Conservation (phyloP, 2,329 filamentous ascomycete species). For the Ascochyta clinopodiicola region DNA sequence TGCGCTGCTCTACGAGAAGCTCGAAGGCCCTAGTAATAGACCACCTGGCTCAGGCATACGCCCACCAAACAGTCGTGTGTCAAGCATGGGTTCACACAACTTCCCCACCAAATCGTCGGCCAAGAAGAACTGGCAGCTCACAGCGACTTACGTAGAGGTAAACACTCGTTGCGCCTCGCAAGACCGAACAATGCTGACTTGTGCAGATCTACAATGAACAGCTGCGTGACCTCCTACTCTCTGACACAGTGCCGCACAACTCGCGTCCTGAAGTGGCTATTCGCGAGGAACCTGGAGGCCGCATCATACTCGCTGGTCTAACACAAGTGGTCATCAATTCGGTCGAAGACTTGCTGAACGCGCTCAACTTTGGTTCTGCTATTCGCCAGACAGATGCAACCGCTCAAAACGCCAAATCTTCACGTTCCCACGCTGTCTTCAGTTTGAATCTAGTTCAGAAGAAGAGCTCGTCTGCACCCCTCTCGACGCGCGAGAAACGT, state of each 20-base stretch:
- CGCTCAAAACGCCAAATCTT: constrained; percentile 96
- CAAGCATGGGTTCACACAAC: constrained; percentile 61
- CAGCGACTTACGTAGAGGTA: constrained; percentile 85
- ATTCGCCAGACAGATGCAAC: constrained; percentile 97
- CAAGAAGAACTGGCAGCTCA: constrained; percentile 88
- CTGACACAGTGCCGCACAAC: constrained; percentile 70
- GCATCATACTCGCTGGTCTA: constrained; percentile 90
- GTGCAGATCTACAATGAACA: constrained; percentile 94
- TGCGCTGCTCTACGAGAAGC: constrained; percentile 82
- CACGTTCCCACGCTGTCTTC: constrained; percentile 96
- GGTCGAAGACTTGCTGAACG: constrained; percentile 86
- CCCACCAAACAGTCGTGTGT: constrained; percentile 73
- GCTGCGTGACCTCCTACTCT: constrained; percentile 84
- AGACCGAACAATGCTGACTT: constrained; percentile 19
- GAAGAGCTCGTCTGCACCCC: constrained; percentile 62
- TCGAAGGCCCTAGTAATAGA: constrained; percentile 67
- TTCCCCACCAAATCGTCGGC: constrained; percentile 51
- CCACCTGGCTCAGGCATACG: constrained; percentile 78
- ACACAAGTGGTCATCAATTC: constrained; percentile 89
- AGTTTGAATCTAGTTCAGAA: constrained; percentile 92
- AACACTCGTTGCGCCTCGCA: neutral
- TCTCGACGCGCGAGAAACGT: constrained; percentile 75
- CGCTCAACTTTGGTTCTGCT: constrained; percentile 88
- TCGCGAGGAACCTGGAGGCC: constrained; percentile 90
- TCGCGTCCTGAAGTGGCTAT: constrained; percentile 87